Percentiles rank a stretch among this genome's conserved stretches.
Conservation (phyloP, 768 basidiomycete species). For the Auricularia sp. region DNA sequence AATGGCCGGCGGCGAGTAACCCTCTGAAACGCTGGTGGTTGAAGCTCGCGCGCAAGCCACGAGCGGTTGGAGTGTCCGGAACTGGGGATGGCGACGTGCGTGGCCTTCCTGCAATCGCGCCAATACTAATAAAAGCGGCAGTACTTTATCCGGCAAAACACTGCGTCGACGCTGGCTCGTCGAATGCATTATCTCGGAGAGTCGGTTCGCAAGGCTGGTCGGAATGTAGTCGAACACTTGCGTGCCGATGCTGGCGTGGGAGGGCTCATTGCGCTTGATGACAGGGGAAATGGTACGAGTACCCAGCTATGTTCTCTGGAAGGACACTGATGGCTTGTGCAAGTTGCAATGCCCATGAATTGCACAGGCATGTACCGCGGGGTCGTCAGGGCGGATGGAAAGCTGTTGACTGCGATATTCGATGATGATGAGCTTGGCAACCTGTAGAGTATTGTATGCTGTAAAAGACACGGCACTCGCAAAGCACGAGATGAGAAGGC, state of each 20-base stretch:
- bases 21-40: conserved; percentile 30
- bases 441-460: not conserved
- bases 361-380: conserved; percentile 79
- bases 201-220: conserved; percentile 44
- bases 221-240: conserved; percentile 48
- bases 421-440: conserved; percentile 38
- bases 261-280: conserved; percentile 67
- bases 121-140: conserved; percentile 16
- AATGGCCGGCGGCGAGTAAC: conserved; percentile 40
- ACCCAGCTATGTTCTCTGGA: conserved; percentile 10
- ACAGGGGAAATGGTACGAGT: conserved; percentile 47
- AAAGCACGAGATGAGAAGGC: not conserved
- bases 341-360: conserved; percentile 67
- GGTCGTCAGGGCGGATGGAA: conserved; percentile 55
- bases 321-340: not conserved
- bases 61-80: conserved; percentile 66
- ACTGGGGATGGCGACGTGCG: conserved; percentile 79
- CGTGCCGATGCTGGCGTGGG: conserved; percentile 51
- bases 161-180: conserved; percentile 54
- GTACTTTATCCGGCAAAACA: conserved; percentile 69
- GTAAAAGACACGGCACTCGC: not conserved
- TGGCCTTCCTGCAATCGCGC: not conserved
- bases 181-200: conserved; percentile 54
- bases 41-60: conserved; percentile 24
- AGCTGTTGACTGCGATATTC: conserved; percentile 69